phyloP scores from a whole-genome alignment of 306 rosid species.

The Calophaca sinica region DNA sequence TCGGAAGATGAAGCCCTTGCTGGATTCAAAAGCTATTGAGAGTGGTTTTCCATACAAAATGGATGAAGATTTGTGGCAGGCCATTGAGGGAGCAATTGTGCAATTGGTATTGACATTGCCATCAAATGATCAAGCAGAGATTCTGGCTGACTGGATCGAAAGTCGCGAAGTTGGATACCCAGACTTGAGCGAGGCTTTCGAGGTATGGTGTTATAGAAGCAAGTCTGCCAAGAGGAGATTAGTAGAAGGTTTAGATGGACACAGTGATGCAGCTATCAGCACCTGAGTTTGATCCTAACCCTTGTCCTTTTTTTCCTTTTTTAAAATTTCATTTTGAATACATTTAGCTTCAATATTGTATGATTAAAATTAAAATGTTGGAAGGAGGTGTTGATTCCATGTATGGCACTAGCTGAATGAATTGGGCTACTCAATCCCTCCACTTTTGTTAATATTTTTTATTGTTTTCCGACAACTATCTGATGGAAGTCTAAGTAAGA shows the following conservation, averaged over 20 bases:
- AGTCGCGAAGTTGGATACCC: slow-evolving; percentile 71
- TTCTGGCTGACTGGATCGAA: slow-evolving; percentile 85
- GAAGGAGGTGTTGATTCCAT: slow-evolving; percentile 23
- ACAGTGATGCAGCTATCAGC: slow-evolving; percentile 51
- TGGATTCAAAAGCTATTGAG: slow-evolving; percentile 64
- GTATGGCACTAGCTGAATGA: slow-evolving; percentile 22
- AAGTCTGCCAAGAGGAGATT: slow-evolving; percentile 92
- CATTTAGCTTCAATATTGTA: slow-evolving; percentile 31
- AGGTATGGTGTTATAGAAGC: slow-evolving; percentile 93
- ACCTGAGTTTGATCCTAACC: slow-evolving; percentile 41
- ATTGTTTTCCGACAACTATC: neutral
- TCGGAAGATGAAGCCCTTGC: slow-evolving; percentile 80
- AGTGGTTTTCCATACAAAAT: slow-evolving; percentile 65
- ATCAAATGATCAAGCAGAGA: slow-evolving; percentile 91
- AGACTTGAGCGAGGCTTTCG: slow-evolving; percentile 87
- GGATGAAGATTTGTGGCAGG: slow-evolving; percentile 83
- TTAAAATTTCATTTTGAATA: neutral
- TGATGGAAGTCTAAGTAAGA: neutral
- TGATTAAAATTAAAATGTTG: slow-evolving; percentile 24
- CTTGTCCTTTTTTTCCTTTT: neutral
- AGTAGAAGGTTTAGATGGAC: slow-evolving; percentile 63
- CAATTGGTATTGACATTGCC: slow-evolving; percentile 81
- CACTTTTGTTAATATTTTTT: neutral
- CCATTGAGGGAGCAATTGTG: slow-evolving; percentile 83
- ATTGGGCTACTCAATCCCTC: slow-evolving; percentile 10